Conservation (phyloP, 2,329 filamentous ascomycete genomes). For the Alternaria sp. region DNA sequence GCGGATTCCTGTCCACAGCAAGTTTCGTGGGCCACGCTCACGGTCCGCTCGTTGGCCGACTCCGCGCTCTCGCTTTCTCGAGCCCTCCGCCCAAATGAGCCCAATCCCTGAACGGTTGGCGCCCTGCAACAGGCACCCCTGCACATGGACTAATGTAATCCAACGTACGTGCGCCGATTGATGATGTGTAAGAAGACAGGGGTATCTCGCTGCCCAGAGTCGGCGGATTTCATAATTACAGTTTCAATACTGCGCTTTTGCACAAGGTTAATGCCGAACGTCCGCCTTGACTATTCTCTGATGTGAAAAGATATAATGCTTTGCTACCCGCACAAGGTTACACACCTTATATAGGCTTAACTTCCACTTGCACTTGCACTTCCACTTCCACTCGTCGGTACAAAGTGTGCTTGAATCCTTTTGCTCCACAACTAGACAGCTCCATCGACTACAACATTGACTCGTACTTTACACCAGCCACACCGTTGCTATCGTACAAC, state of each 20-base stretch:
- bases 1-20: slow-evolving; percentile 22
- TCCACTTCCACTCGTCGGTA: slow-evolving; percentile 30
- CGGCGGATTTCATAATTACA: slow-evolving; percentile 43
- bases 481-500: neutral
- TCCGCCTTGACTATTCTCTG: slow-evolving; percentile 49
- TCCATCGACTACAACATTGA: slow-evolving; percentile 17
- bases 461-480: neutral
- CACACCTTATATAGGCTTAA: slow-evolving; percentile 40
- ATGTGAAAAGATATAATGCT: slow-evolving; percentile 53
- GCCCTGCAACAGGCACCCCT: slow-evolving; percentile 46
- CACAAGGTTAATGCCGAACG: slow-evolving; percentile 47
- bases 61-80: slow-evolving; percentile 46
- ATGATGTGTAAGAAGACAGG: slow-evolving; percentile 44
- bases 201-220: slow-evolving; percentile 36
- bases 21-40: slow-evolving; percentile 28
- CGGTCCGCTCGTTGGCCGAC: slow-evolving; percentile 44
- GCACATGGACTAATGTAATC: slow-evolving; percentile 44
- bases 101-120: slow-evolving; percentile 50
- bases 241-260: slow-evolving; percentile 39
- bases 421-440: slow-evolving; percentile 13
- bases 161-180: slow-evolving; percentile 46
- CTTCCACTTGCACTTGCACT: slow-evolving; percentile 34
- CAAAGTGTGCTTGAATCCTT: slow-evolving; percentile 11
- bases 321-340: slow-evolving; percentile 44
- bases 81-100: slow-evolving; percentile 38